Percentiles rank a stretch among this genome's conserved stretches.
Conservation (phyloP, 169 alveolate species). For the Ichthyophthirius multifiliis region DNA sequence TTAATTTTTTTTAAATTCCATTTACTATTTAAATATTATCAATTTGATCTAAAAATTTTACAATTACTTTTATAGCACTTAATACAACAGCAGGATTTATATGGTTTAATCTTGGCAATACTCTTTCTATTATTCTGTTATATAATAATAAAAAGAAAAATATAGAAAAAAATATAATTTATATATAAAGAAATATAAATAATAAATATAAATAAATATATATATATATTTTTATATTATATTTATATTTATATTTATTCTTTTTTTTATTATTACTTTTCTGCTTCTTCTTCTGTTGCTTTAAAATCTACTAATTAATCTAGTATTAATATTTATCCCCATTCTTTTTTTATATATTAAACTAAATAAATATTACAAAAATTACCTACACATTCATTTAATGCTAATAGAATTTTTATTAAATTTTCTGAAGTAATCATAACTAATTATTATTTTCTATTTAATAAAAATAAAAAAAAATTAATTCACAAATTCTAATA, state of each 20-base stretch:
- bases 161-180: not conserved
- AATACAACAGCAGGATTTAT: conserved; percentile 96
- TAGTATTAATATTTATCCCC: conserved; percentile 85
- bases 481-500: not conserved
- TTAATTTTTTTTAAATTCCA: conserved; percentile 84
- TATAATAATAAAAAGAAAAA: not conserved
- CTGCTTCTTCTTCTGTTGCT: conserved; percentile 91
- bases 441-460: not conserved
- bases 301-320: conserved; percentile 93
- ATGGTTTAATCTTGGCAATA: conserved; percentile 96
- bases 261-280: conserved; percentile 64
- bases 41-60: conserved; percentile 85
- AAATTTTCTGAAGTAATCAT: conserved; percentile 8
- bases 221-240: too few relatives aligned
- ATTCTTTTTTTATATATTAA: conserved; percentile 14
- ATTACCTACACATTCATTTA: conserved; percentile 30
- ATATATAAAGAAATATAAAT: too few relatives aligned
- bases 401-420: conserved; percentile 25
- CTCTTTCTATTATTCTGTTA: conserved; percentile 89
- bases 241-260: too few relatives aligned
- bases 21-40: conserved; percentile 88
- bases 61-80: conserved; percentile 82
- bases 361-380: not conserved
- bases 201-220: too few relatives aligned
- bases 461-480: not conserved